Evolutionary conservation across 176 grass and related monocot genomes (phyloP).

Genomic region (Tillandsia leiboldiana): DNA sequence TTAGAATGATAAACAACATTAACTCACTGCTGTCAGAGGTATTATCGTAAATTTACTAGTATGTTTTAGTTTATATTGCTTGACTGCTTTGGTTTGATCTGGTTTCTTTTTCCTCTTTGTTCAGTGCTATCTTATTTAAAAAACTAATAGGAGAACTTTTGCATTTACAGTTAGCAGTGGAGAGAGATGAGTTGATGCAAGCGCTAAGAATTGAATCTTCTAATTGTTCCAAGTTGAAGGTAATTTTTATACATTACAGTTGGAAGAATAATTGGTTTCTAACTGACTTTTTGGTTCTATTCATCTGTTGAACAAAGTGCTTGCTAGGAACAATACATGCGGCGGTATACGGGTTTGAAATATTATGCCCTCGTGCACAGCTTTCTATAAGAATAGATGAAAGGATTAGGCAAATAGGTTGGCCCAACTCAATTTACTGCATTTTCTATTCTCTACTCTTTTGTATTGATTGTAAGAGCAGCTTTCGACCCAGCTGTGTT

Average conservation of each 20-base stretch:
- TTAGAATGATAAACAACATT: slow-evolving; percentile 81
- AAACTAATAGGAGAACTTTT: slow-evolving; percentile 3
- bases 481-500: too few relatives aligned
- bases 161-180: slow-evolving; percentile 75
- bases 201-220: slow-evolving; percentile 89
- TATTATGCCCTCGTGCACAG: background rate
- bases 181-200: slow-evolving; percentile 79
- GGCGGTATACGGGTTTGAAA: background rate
- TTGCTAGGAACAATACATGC: background rate
- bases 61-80: background rate
- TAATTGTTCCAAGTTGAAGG: slow-evolving; percentile 97
- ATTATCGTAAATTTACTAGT: slow-evolving; percentile 8
- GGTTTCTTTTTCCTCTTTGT: background rate
- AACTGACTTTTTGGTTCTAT: background rate
- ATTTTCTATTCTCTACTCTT: too few relatives aligned
- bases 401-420: too few relatives aligned
- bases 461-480: too few relatives aligned
- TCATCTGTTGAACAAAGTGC: background rate
- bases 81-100: background rate
- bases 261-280: slow-evolving; percentile 6
- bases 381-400: too few relatives aligned
- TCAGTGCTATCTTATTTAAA: background rate
- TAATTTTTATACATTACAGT: slow-evolving; percentile 20
- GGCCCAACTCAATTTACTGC: too few relatives aligned
- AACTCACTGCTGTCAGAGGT: slow-evolving; percentile 78